These are phyloP conservation scores for Lithospermum erythrorhizon DNA, from an alignment of 257 asterid species.

Conservation along the genomic window DNA sequence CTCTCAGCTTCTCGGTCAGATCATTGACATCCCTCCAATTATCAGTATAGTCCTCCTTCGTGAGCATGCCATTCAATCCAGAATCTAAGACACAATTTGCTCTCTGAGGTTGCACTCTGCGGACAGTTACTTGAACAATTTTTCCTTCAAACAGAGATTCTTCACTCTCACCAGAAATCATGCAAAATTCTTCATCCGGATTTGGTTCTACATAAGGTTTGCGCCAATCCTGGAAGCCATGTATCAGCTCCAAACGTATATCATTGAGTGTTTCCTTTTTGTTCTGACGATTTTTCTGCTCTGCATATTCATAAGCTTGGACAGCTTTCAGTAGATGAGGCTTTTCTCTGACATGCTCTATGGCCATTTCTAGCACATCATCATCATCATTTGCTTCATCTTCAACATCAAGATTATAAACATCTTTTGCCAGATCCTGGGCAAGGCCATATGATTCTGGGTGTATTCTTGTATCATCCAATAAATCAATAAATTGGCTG, in stretches of 20 bases:
- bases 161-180: slow-evolving; percentile 89
- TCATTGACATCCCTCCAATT: slow-evolving; percentile 57
- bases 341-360: slow-evolving; percentile 87
- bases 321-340: slow-evolving; percentile 66
- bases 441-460: slow-evolving; percentile 91
- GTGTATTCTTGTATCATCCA: slow-evolving; percentile 93
- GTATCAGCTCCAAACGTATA: slow-evolving; percentile 77
- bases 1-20: slow-evolving; percentile 61
- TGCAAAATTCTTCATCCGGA: slow-evolving; percentile 80
- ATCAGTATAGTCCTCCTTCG: slow-evolving; percentile 74
- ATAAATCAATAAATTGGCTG: slow-evolving; percentile 70
- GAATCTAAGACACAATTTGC: slow-evolving; percentile 73
- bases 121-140: slow-evolving; percentile 82
- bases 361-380: slow-evolving; percentile 83
- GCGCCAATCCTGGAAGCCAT: slow-evolving; percentile 94
- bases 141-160: slow-evolving; percentile 85
- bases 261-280: slow-evolving; percentile 77
- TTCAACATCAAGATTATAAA: slow-evolving; percentile 58
- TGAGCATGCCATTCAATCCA: slow-evolving; percentile 76
- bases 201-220: slow-evolving; percentile 52
- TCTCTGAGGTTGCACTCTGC: slow-evolving; percentile 70
- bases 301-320: slow-evolving; percentile 59
- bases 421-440: slow-evolving; percentile 86
- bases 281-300: slow-evolving; percentile 40
- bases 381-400: slow-evolving; percentile 77